phyloP scores from a whole-genome alignment of 768 basidiomycete genomes.

The Naganishia friedmannii region DNA sequence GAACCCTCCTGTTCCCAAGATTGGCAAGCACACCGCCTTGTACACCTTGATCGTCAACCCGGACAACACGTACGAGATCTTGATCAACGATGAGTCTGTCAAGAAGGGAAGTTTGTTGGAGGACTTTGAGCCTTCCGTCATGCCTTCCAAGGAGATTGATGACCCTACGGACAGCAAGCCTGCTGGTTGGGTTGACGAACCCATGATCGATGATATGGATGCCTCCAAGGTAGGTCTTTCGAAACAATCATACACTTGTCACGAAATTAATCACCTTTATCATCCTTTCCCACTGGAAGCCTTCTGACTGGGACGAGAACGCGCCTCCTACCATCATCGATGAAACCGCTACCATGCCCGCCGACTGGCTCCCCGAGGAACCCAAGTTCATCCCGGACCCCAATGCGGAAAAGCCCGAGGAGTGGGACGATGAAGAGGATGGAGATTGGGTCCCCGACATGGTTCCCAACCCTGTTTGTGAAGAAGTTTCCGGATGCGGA shows the following conservation, averaged over 20 bases:
- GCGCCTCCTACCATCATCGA: constrained; percentile 89
- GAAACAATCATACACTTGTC: not conserved
- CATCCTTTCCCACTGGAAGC: constrained; percentile 55
- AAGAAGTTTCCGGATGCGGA: constrained; percentile 87
- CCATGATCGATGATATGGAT: constrained; percentile 77
- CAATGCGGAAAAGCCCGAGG: constrained; percentile 83
- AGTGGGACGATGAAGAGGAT: constrained; percentile 99
- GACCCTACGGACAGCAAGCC: constrained; percentile 91
- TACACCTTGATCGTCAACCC: constrained; percentile 92
- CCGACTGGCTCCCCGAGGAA: constrained; percentile 93
- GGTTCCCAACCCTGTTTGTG: constrained; percentile 84
- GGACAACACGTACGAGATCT: constrained; percentile 88
- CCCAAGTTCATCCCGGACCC: constrained; percentile 78
- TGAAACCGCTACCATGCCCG: constrained; percentile 81
- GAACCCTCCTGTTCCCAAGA: constrained; percentile 73
- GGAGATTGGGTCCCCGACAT: constrained; percentile 96
- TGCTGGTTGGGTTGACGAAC: constrained; percentile 82
- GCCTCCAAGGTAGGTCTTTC: constrained; percentile 66
- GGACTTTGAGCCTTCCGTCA: constrained; percentile 89
- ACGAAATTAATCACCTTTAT: not conserved
- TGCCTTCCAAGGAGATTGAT: constrained; percentile 85
- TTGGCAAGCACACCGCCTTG: constrained; percentile 85
- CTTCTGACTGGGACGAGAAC: constrained; percentile 96
- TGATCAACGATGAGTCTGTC: constrained; percentile 79
- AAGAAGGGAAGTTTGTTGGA: constrained; percentile 80